Conservation (phyloP, 2,329 filamentous ascomycete genomes). For the Anisogramma anomala region DNA sequence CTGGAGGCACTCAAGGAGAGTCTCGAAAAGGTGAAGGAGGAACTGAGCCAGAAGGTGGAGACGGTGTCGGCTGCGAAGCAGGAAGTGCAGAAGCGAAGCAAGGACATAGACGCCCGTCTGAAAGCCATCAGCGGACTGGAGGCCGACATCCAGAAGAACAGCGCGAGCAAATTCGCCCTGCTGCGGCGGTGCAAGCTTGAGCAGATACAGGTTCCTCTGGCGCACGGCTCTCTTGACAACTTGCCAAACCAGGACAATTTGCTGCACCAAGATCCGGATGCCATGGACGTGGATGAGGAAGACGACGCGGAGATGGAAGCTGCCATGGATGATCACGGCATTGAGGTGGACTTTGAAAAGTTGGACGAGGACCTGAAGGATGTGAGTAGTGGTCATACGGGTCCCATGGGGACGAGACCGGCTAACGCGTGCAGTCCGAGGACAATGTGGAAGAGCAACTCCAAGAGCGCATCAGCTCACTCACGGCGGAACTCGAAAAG, state of each 20-base stretch:
- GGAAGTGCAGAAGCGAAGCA: slow-evolving; percentile 73
- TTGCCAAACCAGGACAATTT: slow-evolving; percentile 80
- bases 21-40: slow-evolving; percentile 56
- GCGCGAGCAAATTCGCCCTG: slow-evolving; percentile 69
- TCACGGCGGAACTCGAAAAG: slow-evolving; percentile 77
- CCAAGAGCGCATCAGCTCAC: slow-evolving; percentile 61
- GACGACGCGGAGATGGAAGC: slow-evolving; percentile 49
- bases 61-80: slow-evolving; percentile 66
- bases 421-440: slow-evolving; percentile 42
- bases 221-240: slow-evolving; percentile 65
- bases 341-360: slow-evolving; percentile 73
- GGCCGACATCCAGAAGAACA: slow-evolving; percentile 74
- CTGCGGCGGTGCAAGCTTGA: slow-evolving; percentile 87
- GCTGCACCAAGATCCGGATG: slow-evolving; percentile 65
- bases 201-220: slow-evolving; percentile 76
- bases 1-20: slow-evolving; percentile 64
- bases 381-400: slow-evolving; percentile 35
- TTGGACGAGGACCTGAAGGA: slow-evolving; percentile 74
- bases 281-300: slow-evolving; percentile 82
- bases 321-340: slow-evolving; percentile 77
- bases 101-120: slow-evolving; percentile 62
- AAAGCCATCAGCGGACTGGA: slow-evolving; percentile 73
- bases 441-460: slow-evolving; percentile 64
- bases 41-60: slow-evolving; percentile 58
- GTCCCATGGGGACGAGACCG: neutral